Evolutionary conservation across 257 asterid genomes (phyloP).

Genomic region (Leptodermis oblonga): DNA sequence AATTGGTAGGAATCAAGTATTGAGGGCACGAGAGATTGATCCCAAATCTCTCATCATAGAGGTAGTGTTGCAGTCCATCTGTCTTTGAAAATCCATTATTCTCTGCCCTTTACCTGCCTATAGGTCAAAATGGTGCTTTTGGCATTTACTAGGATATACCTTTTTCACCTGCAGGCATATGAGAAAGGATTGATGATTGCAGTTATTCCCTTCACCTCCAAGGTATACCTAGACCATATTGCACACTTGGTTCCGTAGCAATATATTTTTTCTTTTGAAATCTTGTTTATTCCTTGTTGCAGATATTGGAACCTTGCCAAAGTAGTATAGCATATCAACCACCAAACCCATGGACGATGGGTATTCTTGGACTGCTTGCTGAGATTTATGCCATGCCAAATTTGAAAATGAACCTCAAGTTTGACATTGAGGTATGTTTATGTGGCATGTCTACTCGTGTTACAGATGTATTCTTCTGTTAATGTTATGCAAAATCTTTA

Average conservation of each 20-base stretch:
- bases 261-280: not conserved
- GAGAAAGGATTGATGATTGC: slow-evolving; percentile 98
- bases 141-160: not conserved
- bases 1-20: slow-evolving; percentile 88
- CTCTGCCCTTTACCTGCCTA: not conserved
- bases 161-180: slow-evolving; percentile 64
- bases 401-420: slow-evolving; percentile 94
- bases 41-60: slow-evolving; percentile 82
- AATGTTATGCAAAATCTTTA: not conserved
- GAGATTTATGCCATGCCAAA: slow-evolving; percentile 97
- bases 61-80: slow-evolving; percentile 30
- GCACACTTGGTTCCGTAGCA: not conserved
- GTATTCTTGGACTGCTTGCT: slow-evolving; percentile 81
- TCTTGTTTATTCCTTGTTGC: slow-evolving; percentile 21
- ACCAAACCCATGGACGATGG: slow-evolving; percentile 99
- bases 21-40: slow-evolving; percentile 88
- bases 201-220: slow-evolving; percentile 92
- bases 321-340: slow-evolving; percentile 94
- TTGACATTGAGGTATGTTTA: slow-evolving; percentile 84
- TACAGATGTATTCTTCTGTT: not conserved
- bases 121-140: not conserved
- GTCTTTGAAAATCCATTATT: not conserved
- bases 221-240: slow-evolving; percentile 45
- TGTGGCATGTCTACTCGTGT: not conserved
- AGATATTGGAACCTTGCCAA: slow-evolving; percentile 91